Evolutionary conservation across 768 basidiomycete genomes (phyloP).

Genomic region (Russula vinacea): DNA sequence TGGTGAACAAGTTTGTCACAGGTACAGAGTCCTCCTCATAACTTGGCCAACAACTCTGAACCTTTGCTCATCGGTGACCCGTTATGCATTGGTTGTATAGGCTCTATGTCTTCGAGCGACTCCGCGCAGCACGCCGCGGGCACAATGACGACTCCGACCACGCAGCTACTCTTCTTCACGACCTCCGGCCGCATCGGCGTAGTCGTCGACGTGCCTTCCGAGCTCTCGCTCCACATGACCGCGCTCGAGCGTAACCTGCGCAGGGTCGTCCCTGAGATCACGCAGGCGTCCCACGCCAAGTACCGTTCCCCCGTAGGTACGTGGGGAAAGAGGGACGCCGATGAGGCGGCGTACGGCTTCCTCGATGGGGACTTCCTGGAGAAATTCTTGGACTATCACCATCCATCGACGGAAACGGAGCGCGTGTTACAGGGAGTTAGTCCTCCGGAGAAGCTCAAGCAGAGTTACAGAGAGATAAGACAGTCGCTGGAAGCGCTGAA

Average conservation of each 20-base stretch:
- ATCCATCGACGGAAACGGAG: conserved; percentile 43
- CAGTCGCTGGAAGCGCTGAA: conserved; percentile 44
- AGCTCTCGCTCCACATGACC: conserved; percentile 57
- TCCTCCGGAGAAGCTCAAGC: conserved; percentile 54
- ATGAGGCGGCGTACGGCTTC: conserved; percentile 64
- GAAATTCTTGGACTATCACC: conserved; percentile 48
- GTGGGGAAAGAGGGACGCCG: conserved; percentile 55
- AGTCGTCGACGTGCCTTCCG: conserved; percentile 56
- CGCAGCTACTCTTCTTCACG: conserved; percentile 72
- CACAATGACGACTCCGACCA: conserved; percentile 37
- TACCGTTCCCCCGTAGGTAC: conserved; percentile 64
- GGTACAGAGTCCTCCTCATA: conserved; percentile 40
- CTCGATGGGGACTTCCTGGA: conserved; percentile 88
- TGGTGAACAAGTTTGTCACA: conserved; percentile 70
- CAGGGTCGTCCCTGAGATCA: conserved; percentile 48
- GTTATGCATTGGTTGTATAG: conserved; percentile 38
- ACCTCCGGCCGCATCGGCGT: conserved; percentile 76
- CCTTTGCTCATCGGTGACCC: not conserved
- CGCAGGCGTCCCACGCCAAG: conserved; percentile 60
- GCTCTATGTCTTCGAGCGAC: conserved; percentile 51
- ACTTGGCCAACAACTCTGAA: not conserved
- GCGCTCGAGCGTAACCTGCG: conserved; percentile 75
- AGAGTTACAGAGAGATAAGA: conserved; percentile 43
- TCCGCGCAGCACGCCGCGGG: conserved; percentile 38
- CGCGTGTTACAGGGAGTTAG: conserved; percentile 55